Conservation (phyloP, 2,329 filamentous ascomycete species). For the Mycosphaerella sp. region DNA sequence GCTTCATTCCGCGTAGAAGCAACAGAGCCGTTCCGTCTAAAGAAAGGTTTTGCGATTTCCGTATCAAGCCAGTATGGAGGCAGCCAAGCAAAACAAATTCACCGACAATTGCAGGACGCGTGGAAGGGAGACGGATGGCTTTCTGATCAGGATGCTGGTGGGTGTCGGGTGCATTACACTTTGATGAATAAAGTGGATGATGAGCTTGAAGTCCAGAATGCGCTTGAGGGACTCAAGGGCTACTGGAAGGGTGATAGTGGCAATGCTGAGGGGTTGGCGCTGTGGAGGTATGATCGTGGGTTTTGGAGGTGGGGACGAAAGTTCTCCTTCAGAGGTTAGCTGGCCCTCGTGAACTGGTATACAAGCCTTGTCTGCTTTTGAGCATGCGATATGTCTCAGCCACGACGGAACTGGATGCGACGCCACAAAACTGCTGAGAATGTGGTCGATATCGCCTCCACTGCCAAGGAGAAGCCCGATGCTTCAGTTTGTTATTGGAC, state of each 20-base stretch:
- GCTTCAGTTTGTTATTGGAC: background rate
- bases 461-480: background rate
- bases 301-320: conserved; percentile 37
- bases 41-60: conserved; percentile 39
- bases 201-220: conserved; percentile 34
- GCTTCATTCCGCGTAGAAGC: conserved; percentile 36
- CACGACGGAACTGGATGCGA: background rate
- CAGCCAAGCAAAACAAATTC: conserved; percentile 32
- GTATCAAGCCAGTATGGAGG: conserved; percentile 32
- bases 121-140: conserved; percentile 38
- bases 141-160: conserved; percentile 40
- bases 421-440: conserved; percentile 6
- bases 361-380: background rate
- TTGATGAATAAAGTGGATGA: conserved; percentile 45
- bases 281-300: conserved; percentile 41
- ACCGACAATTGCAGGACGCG: conserved; percentile 31
- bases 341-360: background rate
- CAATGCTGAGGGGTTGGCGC: conserved; percentile 35
- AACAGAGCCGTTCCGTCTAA: conserved; percentile 37
- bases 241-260: conserved; percentile 35
- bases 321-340: conserved; percentile 32
- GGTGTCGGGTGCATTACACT: conserved; percentile 41
- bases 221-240: conserved; percentile 34
- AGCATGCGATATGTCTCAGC: background rate
- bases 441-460: background rate